Evolutionary conservation across 1,139 yeast species (phyloP), one percentile per base, ranked within the genome.

Genomic region (Diutina scorzettiae): DNA sequence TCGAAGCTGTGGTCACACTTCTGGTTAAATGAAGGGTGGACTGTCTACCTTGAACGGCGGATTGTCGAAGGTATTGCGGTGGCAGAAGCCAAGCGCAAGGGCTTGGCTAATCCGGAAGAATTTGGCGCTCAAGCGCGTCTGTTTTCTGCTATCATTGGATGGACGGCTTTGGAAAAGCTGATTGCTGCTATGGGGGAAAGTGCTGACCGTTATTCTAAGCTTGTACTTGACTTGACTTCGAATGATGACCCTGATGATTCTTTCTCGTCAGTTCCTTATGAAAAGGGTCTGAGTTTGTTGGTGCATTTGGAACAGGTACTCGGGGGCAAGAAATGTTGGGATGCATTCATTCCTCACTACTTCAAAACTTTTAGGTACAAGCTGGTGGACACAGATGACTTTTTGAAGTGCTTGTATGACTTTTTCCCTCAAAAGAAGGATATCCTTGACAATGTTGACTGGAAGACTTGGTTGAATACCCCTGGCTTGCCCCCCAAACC

Each of bases 1-100:
- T 62, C 61, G 45, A 51, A 58, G 37, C 58, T 64, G 2, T 63
- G 68, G 68, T 64, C 59, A 33, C 66, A 63, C 49, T 63, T 63
- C 45, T 63, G 67, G 67, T 51, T 63, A 24, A 63, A 63, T 46
- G 68, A 63, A 50, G 68, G 68, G 3, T 63, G 67, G 67, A 59
- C 65, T 3, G 68, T 63, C 9, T 63, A 63, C 46, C 49, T 63
- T 36, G 68, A 63, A 50, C 49, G 68, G 48, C 50, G 66, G 47
- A 62, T 63, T 33, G 45, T 62, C 40, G 64, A 60, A 1, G 61
- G 53, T 5, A 58, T 63, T 34, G 66, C 63, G 2, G 54, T 55
- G 5, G 47, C 49, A 11, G 56, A 57, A 42, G 62, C 62, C 19
- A 47, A 49, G 39, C 46, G 45, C 9, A 46, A 47, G 28, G 64